phyloP scores from a whole-genome alignment of 805 yeast genomes.

The Teunomyces aglyptinius region DNA sequence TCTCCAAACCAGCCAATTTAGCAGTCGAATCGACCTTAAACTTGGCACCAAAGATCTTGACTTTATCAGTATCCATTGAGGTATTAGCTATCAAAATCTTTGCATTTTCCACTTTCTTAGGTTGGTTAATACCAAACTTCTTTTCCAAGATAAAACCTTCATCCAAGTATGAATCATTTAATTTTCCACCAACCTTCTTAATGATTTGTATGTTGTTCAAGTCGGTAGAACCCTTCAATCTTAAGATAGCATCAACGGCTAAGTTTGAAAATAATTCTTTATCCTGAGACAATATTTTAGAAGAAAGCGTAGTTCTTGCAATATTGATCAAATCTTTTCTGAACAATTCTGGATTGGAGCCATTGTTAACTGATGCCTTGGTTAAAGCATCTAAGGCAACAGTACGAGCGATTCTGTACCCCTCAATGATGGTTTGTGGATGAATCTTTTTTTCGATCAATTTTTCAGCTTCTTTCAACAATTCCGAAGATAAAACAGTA shows the following conservation, averaged over 20 bases:
- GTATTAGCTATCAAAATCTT: slow-evolving; percentile 92
- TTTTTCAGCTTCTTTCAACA: slow-evolving; percentile 91
- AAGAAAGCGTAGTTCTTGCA: slow-evolving; percentile 90
- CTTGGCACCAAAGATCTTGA: slow-evolving; percentile 95
- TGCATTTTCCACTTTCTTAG: slow-evolving; percentile 79
- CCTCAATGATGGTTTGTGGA: slow-evolving; percentile 97
- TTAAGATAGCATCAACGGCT: slow-evolving; percentile 91
- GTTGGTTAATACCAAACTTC: slow-evolving; percentile 92
- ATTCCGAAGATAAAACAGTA: slow-evolving; percentile 85
- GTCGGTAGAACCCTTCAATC: slow-evolving; percentile 83
- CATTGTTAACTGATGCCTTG: slow-evolving; percentile 72
- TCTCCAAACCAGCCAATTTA: slow-evolving; percentile 89
- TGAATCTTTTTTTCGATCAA: slow-evolving; percentile 90
- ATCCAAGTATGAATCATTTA: slow-evolving; percentile 88
- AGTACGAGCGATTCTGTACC: slow-evolving; percentile 82
- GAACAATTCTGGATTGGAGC: slow-evolving; percentile 55
- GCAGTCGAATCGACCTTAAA: slow-evolving; percentile 94
- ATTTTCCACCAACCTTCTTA: slow-evolving; percentile 89
- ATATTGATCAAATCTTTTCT: slow-evolving; percentile 77
- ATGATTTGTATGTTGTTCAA: slow-evolving; percentile 91
- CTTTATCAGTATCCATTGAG: slow-evolving; percentile 95
- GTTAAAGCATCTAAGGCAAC: slow-evolving; percentile 85
- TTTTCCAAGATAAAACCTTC: slow-evolving; percentile 94
- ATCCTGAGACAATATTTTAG: slow-evolving; percentile 93
- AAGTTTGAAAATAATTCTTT: slow-evolving; percentile 83